Conservation (phyloP, 768 basidiomycete genomes). For the Russula sp. region DNA sequence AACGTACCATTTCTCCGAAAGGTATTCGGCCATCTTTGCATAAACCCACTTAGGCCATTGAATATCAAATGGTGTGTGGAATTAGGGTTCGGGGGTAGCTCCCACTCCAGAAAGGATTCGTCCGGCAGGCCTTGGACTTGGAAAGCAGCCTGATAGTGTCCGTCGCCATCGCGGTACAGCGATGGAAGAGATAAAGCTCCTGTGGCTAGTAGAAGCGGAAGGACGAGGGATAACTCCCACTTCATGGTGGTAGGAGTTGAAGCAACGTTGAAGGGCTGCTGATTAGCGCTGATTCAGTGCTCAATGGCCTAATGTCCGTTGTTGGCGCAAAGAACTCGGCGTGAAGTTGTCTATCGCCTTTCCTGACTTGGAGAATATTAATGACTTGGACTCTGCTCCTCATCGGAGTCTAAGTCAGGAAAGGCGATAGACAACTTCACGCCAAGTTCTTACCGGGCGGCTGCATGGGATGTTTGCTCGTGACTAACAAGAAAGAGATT, state of each 20-base stretch:
- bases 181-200: constrained; percentile 10
- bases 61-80: constrained; percentile 39
- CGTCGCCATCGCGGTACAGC: constrained; percentile 32
- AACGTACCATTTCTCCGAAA: constrained; percentile 30
- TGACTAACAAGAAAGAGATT: too few relatives aligned
- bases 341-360: too few relatives aligned
- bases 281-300: too few relatives aligned
- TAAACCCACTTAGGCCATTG: constrained; percentile 36
- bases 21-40: constrained; percentile 44
- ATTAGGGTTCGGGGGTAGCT: constrained; percentile 33
- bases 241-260: neutral
- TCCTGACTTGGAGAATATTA: too few relatives aligned
- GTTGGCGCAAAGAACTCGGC: too few relatives aligned
- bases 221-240: neutral
- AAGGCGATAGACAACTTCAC: too few relatives aligned
- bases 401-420: too few relatives aligned
- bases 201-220: neutral
- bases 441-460: too few relatives aligned
- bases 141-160: constrained; percentile 29
- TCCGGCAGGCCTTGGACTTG: neutral
- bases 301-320: too few relatives aligned
- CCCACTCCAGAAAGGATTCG: constrained; percentile 7
- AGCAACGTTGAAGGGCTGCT: too few relatives aligned
- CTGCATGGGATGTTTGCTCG: too few relatives aligned
- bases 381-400: too few relatives aligned